Conservation (phyloP, 2,329 filamentous ascomycete genomes). For the Polychaeton citri region DNA sequence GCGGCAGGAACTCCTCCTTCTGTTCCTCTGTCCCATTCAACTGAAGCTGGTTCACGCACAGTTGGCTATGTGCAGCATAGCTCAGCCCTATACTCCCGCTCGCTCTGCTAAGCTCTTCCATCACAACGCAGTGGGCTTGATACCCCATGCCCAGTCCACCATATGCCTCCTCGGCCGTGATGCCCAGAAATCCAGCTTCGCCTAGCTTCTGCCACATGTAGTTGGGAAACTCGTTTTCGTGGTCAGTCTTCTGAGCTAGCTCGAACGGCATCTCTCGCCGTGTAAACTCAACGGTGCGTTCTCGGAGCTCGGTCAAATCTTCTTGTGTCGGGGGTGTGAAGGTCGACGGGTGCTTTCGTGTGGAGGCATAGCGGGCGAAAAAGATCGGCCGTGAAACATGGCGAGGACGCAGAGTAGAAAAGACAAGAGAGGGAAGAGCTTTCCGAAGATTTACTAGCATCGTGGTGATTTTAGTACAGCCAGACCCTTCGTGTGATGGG, state of each 20-base stretch:
- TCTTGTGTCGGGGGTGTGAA: conserved; percentile 56
- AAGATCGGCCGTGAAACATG: no score
- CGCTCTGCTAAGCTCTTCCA: conserved; percentile 87
- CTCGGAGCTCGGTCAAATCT: conserved; percentile 69
- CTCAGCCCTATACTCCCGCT: conserved; percentile 76
- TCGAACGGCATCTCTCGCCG: conserved; percentile 74
- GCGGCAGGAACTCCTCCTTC: conserved; percentile 68
- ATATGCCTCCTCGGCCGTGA: conserved; percentile 85
- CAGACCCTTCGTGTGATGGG: no score
- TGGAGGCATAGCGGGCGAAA: conserved; percentile 40
- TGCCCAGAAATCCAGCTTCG: conserved; percentile 77
- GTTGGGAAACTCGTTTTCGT: conserved; percentile 72
- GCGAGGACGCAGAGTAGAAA: no score
- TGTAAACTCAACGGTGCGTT: conserved; percentile 78
- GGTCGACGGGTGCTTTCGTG: conserved; percentile 49
- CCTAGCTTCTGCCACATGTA: conserved; percentile 92
- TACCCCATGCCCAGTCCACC: conserved; percentile 88
- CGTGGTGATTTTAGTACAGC: no score
- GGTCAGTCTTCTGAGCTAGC: conserved; percentile 71
- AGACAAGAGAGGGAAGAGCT: no score
- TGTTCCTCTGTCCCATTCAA: conserved; percentile 72
- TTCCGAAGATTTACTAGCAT: no score
- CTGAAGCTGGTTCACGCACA: conserved; percentile 93
- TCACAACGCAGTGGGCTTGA: conserved; percentile 87
- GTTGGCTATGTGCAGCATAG: conserved; percentile 89